Percentiles rank a stretch among this genome's conserved stretches.
These are phyloP conservation scores for Rheum nobile DNA, from an alignment of 148 eudicot genomes.

Conservation along the genomic window DNA sequence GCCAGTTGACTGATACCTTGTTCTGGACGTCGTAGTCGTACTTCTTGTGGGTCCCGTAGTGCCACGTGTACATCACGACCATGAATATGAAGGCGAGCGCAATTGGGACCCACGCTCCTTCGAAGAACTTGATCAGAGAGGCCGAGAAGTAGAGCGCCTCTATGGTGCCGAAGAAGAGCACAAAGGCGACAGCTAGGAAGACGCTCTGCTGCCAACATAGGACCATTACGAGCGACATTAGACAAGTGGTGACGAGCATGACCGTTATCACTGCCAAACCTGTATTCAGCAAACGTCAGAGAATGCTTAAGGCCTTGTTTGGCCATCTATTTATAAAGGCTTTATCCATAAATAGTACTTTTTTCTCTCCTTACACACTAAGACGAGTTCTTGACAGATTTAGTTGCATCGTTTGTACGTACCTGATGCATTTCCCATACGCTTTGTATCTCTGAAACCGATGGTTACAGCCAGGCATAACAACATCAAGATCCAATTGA, in stretches of 20 bases:
- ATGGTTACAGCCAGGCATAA: conserved; percentile 84
- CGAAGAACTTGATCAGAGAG: conserved; percentile 82
- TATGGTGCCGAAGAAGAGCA: conserved; percentile 76
- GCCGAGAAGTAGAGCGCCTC: conserved; percentile 96
- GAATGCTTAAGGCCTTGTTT: neutral
- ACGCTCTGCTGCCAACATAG: conserved; percentile 71
- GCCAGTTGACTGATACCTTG: conserved; percentile 91
- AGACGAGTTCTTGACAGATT: neutral
- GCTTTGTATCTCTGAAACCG: conserved; percentile 85
- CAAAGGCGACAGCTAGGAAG: conserved; percentile 48
- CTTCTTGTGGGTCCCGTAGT: conserved; percentile 77
- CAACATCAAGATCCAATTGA: conserved; percentile 86
- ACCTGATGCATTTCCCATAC: conserved; percentile 96
- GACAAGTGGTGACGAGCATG: conserved; percentile 90
- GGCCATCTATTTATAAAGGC: too few relatives aligned
- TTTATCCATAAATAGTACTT: too few relatives aligned
- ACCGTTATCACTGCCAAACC: conserved; percentile 94
- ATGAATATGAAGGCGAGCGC: conserved; percentile 70
- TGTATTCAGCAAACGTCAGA: conserved; percentile 14
- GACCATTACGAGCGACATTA: conserved; percentile 92
- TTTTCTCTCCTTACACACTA: too few relatives aligned
- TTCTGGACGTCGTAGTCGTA: conserved; percentile 88
- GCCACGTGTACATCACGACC: conserved; percentile 71
- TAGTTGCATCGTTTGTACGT: conserved; percentile 3
- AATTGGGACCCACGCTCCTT: conserved; percentile 93